phyloP scores from a whole-genome alignment of 2,329 filamentous ascomycete species.

The Aspergillus neoniger region DNA sequence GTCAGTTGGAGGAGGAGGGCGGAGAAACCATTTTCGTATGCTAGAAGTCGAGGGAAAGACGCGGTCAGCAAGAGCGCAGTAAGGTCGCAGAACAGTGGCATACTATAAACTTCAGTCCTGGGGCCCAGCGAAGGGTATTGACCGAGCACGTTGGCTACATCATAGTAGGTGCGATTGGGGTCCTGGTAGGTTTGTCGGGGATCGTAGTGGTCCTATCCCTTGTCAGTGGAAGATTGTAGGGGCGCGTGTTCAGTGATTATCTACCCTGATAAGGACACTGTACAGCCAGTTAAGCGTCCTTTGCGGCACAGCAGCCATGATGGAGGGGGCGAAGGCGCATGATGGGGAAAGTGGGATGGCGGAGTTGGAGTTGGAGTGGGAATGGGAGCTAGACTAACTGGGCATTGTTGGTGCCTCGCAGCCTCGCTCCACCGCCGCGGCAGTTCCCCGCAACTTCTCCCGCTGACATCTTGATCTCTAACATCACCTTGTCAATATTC shows the following conservation, averaged over 20 bases:
- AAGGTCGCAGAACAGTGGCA: conserved; percentile 30
- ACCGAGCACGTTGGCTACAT: conserved; percentile 79
- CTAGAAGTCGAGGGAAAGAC: conserved; percentile 48
- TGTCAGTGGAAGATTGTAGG: conserved; percentile 14
- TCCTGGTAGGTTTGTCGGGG: conserved; percentile 81
- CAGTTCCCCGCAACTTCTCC: conserved; percentile 15
- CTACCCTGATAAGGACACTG: conserved; percentile 78
- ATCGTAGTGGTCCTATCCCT: conserved; percentile 38
- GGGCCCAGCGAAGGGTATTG: conserved; percentile 78
- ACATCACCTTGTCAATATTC: neutral
- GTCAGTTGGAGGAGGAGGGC: conserved; percentile 82
- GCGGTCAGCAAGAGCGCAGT: neutral
- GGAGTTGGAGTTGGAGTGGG: conserved; percentile 10
- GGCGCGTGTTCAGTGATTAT: neutral
- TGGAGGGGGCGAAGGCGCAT: conserved; percentile 13
- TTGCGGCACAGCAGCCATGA: conserved; percentile 72
- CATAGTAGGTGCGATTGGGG: conserved; percentile 88
- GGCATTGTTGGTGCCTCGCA: neutral
- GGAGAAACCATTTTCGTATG: conserved; percentile 83
- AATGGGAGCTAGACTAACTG: neutral
- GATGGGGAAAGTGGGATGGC: conserved; percentile 10
- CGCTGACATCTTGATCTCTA: neutral
- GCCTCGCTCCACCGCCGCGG: conserved; percentile 4
- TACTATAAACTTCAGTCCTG: conserved; percentile 94
- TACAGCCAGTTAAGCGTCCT: conserved; percentile 95